These are phyloP conservation scores for Colletotrichum tropicicola DNA, from an alignment of 2,329 filamentous ascomycete species.

Conservation along the genomic window DNA sequence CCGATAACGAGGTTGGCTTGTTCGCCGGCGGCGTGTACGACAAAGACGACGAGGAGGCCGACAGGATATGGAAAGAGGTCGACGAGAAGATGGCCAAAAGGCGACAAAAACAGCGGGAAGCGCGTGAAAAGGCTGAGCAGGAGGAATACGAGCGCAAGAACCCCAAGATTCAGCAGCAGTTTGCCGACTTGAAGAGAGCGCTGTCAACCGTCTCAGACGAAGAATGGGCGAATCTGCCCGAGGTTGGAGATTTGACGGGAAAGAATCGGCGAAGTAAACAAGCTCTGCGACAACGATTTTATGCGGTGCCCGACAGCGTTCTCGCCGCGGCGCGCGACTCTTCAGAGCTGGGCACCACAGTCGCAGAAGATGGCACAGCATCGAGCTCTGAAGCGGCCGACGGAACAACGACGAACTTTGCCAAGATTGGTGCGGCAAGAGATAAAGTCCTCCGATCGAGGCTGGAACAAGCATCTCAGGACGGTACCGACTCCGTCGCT, in stretches of 20 bases:
- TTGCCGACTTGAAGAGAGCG: constrained; percentile 93
- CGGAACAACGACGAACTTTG: constrained; percentile 97
- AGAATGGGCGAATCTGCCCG: constrained; percentile 94
- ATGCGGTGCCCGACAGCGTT: constrained; percentile 96
- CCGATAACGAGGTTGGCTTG: constrained; percentile 94
- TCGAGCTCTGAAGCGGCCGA: constrained; percentile 66
- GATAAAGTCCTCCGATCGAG: constrained; percentile 96
- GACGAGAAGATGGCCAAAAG: constrained; percentile 97
- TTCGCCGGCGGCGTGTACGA: constrained; percentile 97
- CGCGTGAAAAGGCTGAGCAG: constrained; percentile 87
- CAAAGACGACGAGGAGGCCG: constrained; percentile 96
- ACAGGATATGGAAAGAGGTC: constrained; percentile 93
- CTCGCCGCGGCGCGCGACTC: constrained; percentile 85
- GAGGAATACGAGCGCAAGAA: constrained; percentile 98
- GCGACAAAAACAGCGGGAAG: constrained; percentile 91
- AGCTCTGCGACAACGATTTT: constrained; percentile 85
- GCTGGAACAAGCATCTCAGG: constrained; percentile 86
- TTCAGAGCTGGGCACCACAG: constrained; percentile 84
- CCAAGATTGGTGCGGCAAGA: constrained; percentile 93
- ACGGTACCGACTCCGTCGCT: constrained; percentile 70
- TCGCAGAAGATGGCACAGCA: constrained; percentile 80
- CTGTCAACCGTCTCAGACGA: constrained; percentile 90
- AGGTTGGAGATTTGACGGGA: constrained; percentile 95
- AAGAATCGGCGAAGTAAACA: constrained; percentile 89
- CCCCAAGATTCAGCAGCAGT: constrained; percentile 97